Base-by-base conservation (phyloP, 2,329 filamentous ascomycete genomes). In the Taxawa tesnikishii region DNA sequence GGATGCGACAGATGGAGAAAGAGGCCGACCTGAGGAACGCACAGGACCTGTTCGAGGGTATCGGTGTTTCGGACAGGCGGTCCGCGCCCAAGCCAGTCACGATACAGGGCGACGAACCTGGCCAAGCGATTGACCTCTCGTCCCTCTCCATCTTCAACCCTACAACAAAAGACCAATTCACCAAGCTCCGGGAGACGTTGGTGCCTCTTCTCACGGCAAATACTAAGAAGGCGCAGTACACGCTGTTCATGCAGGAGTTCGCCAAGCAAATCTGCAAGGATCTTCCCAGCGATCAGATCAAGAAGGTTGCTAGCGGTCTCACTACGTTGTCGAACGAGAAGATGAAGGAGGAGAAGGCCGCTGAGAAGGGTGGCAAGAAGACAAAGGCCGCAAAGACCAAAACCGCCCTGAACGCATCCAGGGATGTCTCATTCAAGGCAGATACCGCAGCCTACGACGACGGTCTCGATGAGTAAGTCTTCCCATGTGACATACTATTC, bases 311-410 rank as follows among this genome's bases (percentile, higher is more conserved):
- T 9, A 92, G 82, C 57, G 71, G 73, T 4, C 62, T 98, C 50
- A 94, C 87, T n/a, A 79, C 85, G 4, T 70, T 94, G 35, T 73
- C 83, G 54, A 98, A 98, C 56, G 90, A 96, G 73, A 94, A 93
- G 71, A 79, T 96, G 79, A 92, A 85, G 67, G 87, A 94, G 59
- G 90, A 98, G 71, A 94, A 96, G 71, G 77, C 79, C 4, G 75
- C 83, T 3, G 84, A 94, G 43, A 94, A 94, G 69, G 78, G 83
- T 33, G 83, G 79, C 50, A 98, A 96, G 81, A 98, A 96, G 75
- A 76, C 69, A 47, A 96, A 96, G 73, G 87, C 87, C 4, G 81
- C 83, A 40, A 96, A 96, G 75, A 93, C 81, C 24, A 98, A 98
- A 75, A 75, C 82, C 12, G 79, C 75, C 5, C 66, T 96, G 30